Conservation (phyloP, 1,139 yeast genomes). For the Geotrichum carabidarum region DNA sequence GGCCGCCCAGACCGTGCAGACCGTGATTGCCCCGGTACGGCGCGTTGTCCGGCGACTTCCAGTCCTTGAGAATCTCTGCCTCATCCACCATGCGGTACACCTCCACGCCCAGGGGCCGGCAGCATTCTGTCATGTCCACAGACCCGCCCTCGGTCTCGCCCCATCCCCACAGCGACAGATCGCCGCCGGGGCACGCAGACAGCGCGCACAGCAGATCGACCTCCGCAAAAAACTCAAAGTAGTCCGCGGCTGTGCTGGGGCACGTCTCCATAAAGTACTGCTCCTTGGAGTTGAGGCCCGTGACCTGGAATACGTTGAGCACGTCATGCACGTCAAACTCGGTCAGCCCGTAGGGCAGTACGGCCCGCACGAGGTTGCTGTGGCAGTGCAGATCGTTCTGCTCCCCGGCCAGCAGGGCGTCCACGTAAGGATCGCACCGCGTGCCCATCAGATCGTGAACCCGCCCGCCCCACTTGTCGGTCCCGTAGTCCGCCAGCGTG, state of each 20-base stretch:
- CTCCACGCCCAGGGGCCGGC: constrained; percentile 60
- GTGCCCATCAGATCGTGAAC: constrained; percentile 65
- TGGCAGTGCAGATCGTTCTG: constrained; percentile 66
- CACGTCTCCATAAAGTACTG: constrained; percentile 69
- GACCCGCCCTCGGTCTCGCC: constrained; percentile 47
- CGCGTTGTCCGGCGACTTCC: constrained; percentile 51
- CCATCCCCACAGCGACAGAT: constrained; percentile 66
- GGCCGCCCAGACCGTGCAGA: constrained; percentile 24
- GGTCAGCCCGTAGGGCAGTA: constrained; percentile 54
- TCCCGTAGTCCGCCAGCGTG: constrained; percentile 49
- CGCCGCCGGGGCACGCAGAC: constrained; percentile 70
- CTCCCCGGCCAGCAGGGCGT: constrained; percentile 56
- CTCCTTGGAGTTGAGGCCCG: constrained; percentile 60
- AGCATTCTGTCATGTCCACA: constrained; percentile 55
- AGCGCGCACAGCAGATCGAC: constrained; percentile 60
- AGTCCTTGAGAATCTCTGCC: constrained; percentile 42
- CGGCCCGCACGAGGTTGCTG: constrained; percentile 56
- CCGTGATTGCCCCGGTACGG: constrained; percentile 58
- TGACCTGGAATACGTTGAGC: constrained; percentile 62
- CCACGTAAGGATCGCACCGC: constrained; percentile 65
- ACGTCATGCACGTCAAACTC: constrained; percentile 68
- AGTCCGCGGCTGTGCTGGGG: constrained; percentile 55
- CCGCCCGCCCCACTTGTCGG: constrained; percentile 62
- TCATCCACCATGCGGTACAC: constrained; percentile 50
- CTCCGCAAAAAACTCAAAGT: constrained; percentile 64